These are phyloP conservation scores for Elsinoe batatas DNA, from an alignment of 2,329 filamentous ascomycete genomes.

Conservation along the genomic window DNA sequence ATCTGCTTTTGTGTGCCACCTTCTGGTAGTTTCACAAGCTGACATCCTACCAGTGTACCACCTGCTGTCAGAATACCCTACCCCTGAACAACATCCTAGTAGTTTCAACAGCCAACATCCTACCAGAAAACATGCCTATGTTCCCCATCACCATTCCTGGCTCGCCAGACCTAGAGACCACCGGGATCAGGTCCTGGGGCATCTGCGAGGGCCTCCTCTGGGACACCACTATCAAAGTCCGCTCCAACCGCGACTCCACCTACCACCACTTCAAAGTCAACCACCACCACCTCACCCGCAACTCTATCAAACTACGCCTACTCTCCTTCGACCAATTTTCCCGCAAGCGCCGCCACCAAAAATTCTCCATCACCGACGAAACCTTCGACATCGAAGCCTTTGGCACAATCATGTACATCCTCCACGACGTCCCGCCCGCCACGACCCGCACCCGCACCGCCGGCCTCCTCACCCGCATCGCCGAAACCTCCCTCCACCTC, in stretches of 20 bases:
- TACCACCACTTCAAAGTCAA: constrained; percentile 1
- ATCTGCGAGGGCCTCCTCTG: background rate
- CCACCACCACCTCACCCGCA: background rate
- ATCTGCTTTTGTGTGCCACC: no score
- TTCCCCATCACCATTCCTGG: background rate
- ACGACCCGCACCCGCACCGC: no score
- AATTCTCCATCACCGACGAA: background rate
- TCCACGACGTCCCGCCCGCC: no score
- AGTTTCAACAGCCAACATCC: background rate
- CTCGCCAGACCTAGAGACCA: background rate
- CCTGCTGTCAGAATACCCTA: no score
- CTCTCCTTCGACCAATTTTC: background rate
- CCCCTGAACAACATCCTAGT: no score
- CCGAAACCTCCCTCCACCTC: no score
- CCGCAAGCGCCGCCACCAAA: background rate
- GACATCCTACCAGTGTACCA: no score
- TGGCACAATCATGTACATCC: no score
- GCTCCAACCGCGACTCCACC: background rate
- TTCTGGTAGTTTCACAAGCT: no score
- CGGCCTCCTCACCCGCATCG: no score
- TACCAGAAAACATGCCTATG: background rate
- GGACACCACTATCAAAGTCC: background rate
- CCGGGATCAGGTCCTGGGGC: background rate
- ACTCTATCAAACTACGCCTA: background rate
- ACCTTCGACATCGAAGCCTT: no score